Base-by-base conservation (phyloP, 768 basidiomycete species). In the Phlegmacium glaucopus region DNA sequence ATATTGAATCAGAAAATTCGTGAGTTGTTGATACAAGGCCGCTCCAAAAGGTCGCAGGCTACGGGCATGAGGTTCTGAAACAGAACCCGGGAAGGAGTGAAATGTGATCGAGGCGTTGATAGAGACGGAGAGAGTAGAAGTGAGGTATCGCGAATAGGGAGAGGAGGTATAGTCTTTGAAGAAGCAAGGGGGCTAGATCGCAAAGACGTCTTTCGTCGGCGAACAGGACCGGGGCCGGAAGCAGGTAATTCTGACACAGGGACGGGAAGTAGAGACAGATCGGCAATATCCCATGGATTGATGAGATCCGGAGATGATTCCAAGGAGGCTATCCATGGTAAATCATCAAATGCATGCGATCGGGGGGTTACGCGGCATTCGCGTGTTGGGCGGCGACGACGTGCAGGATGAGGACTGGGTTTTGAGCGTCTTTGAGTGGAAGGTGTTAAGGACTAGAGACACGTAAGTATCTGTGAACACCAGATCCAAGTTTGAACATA, bases 1-100 rank as follows among this genome's bases (percentile, higher is more conserved):
- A 53, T 22, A 22, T 5, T 5, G 22, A 5, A 3, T 57, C 51
- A 55, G 42, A 59, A 54, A 47, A 57, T 53, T 46, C 47, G 54
- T 15, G 56, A 54, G 51, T 28, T 66, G 54, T 57, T 65, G 57
- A 64, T 66, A 65, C 69, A 69, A 30, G 35, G 45, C 35, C 55
- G 47, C 25, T 56, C 48, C 41, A 50, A 52, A 45, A 44, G 62
- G 61, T 72, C 71, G 54, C 68, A 68, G 54, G 74, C 67, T 46
- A 82, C 74, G 32, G 83, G 83, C 80, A 85, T 82, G 58, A 85
- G 78, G 54, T 81, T 72, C 60, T 70, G 73, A 53, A 82, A 83
- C 13, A 72, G 68, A 55, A 79, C 70, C 50, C 64, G 71, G 46
- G 73, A 72, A 13, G 76, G 76, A 53, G 74, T 66, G 57, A 77